Evolutionary conservation across 129 eudicot species (phyloP).

Genomic region (Dittrichia graveolens): DNA sequence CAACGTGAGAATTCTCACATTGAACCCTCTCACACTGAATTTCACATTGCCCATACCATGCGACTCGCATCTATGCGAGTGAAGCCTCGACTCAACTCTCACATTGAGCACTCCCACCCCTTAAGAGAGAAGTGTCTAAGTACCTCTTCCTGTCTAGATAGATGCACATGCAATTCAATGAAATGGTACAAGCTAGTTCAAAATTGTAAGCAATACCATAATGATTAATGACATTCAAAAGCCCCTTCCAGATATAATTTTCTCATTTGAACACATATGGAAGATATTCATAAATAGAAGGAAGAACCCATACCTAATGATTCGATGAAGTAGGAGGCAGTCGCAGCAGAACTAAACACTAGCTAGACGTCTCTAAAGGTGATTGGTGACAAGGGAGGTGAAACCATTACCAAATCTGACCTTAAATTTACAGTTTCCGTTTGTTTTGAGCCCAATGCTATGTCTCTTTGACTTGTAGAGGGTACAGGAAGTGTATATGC

Average conservation of each 20-base stretch:
- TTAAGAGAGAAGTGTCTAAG: too few relatives aligned
- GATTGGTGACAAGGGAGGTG: conserved; percentile 61
- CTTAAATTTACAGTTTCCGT: conserved; percentile 34
- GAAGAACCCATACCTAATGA: conserved; percentile 40
- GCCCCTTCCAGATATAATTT: background rate
- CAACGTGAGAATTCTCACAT: too few relatives aligned
- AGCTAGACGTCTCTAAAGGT: conserved; percentile 29
- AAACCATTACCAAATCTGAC: conserved; percentile 37
- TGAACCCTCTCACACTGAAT: too few relatives aligned
- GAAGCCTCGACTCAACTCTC: too few relatives aligned
- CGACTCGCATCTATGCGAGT: too few relatives aligned
- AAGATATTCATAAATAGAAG: background rate
- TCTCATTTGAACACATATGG: too few relatives aligned
- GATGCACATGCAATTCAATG: too few relatives aligned
- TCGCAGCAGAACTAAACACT: conserved; percentile 24
- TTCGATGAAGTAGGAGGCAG: conserved; percentile 17
- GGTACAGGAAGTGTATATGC: conserved; percentile 57
- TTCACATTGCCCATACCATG: too few relatives aligned
- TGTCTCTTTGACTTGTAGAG: conserved; percentile 46
- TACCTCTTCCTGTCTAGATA: too few relatives aligned
- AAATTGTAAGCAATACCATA: too few relatives aligned
- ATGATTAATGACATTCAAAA: background rate
- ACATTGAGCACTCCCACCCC: too few relatives aligned
- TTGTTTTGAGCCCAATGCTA: conserved; percentile 30
- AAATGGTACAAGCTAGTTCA: too few relatives aligned